A percentile compares a stretch with the other conserved stretches of the same genome.
Conservation (phyloP, 139 green algal species). For the Eudorina sp. region DNA sequence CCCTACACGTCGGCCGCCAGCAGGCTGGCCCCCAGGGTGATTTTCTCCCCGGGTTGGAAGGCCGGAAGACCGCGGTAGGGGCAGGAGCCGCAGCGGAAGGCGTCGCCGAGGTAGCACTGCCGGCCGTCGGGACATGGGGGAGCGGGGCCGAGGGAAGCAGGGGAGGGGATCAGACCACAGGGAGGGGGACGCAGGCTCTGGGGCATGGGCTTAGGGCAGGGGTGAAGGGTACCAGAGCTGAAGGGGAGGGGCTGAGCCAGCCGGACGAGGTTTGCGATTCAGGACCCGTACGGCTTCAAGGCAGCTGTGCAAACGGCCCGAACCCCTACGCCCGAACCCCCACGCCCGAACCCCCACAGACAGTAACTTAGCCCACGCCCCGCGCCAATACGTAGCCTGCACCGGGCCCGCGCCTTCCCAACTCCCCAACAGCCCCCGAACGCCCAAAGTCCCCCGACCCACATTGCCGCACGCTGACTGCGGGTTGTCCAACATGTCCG, state of each 20-base stretch:
- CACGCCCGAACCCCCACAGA: neutral
- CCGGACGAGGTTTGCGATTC: neutral
- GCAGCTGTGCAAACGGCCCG: neutral
- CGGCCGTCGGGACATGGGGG: neutral
- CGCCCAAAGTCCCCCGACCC: slow-evolving; percentile 10
- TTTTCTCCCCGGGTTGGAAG: slow-evolving; percentile 94
- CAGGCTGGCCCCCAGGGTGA: slow-evolving; percentile 81
- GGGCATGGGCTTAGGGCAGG: neutral
- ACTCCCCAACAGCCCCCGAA: neutral
- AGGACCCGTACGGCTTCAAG: neutral
- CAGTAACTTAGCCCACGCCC: neutral
- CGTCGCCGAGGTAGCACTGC: slow-evolving; percentile 95
- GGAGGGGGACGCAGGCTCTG: neutral
- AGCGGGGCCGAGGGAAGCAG: neutral
- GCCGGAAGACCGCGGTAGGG: slow-evolving; percentile 95
- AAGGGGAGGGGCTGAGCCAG: too few species aligned
- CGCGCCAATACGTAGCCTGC: neutral
- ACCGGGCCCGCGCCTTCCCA: neutral
- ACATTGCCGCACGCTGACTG: slow-evolving; percentile 88
- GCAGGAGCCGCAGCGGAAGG: slow-evolving; percentile 94
- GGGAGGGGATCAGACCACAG: neutral
- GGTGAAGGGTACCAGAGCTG: too few species aligned
- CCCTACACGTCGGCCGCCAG: slow-evolving; percentile 80
- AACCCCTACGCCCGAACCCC: neutral
- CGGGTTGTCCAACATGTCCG: slow-evolving; percentile 95